Conservation (phyloP, 2,329 filamentous ascomycete genomes). For the Trichoderma citrinoviride region DNA sequence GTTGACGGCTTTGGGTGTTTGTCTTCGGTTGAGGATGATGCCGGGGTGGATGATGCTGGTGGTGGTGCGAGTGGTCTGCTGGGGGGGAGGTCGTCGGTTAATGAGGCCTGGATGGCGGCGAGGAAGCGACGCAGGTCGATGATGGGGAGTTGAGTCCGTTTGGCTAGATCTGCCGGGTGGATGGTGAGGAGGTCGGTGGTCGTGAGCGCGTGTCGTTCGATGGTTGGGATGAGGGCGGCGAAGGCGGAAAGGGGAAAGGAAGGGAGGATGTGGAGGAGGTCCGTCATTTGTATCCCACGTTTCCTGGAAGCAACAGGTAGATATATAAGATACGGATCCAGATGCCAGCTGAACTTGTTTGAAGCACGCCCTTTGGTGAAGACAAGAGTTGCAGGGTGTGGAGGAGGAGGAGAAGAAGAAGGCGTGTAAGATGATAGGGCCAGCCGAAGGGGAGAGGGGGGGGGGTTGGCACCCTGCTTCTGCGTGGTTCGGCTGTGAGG, state of each 20-base stretch:
- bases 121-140: conserved; percentile 75
- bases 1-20: background rate
- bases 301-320: background rate
- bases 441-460: background rate
- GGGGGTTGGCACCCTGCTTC: background rate
- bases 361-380: background rate
- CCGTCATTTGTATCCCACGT: conserved; percentile 62
- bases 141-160: conserved; percentile 77
- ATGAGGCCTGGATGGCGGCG: conserved; percentile 61
- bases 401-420: conserved; percentile 9
- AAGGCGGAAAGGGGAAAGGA: conserved; percentile 71
- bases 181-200: conserved; percentile 83
- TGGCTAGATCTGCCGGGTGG: conserved; percentile 78
- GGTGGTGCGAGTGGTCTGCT: conserved; percentile 27
- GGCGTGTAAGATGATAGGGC: conserved; percentile 22
- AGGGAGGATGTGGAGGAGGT: conserved; percentile 80
- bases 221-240: conserved; percentile 70
- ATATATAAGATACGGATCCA: background rate
- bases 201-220: conserved; percentile 76
- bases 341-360: background rate
- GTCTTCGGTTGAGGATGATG: background rate
- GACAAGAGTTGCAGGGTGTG: background rate
- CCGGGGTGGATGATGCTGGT: background rate
- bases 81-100: conserved; percentile 59
- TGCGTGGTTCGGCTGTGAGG: background rate